Evolutionary conservation across 2,329 filamentous ascomycete genomes (phyloP), one percentile per base, ranked within the genome.

Genomic region (Pseudopithomyces chartarum): DNA sequence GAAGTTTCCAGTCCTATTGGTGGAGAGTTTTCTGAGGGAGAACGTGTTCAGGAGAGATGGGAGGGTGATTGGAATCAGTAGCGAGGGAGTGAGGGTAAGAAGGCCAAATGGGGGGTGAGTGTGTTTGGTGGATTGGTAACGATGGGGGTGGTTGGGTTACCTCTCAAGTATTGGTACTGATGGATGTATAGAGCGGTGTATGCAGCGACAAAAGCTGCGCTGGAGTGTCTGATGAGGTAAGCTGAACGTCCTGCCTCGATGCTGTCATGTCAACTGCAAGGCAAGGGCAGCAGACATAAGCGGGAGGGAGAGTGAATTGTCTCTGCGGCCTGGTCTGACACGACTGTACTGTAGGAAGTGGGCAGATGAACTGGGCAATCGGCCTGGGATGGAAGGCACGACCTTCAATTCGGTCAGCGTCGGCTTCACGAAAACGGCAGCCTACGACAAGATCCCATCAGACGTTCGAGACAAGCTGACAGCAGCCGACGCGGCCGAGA

Each of bases 331-430:
- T 26, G 23, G n/a, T 22, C 47, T 57, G 38, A 59, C 51, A 17
- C 19, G 19, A n/a, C 23, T n/a, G n/a, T n/a, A n/a, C n/a, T 49
- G 8, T 26, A 65, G 61, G 29, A 54, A 61, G 34, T 63, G 60
- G 60, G 57, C 65, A 51, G 55, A 63, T 49, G 52, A 69, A 54
- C 51, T 63, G 26, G 56, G 65, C 54, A 60, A 53, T 19, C 56
- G 53, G 29, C 52, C 58, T 12, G 58, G 57, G n/a, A 61, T 65
- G 58, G 57, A 62, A 36, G 65, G 66, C 20, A 68, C 64, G 19
- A 70, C 66, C 0, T 68, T 68, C 48, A 69, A 70, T 43, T 58
- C 62, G 3, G 56, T 71, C 4, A 60, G 62, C 23, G 65, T 66
- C 3, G 67, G 65, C 19, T 62, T 68, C 36, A 69, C 67, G 43